Base-by-base conservation (phyloP, 176 grass and related monocot genomes). In the Puya raimondii region DNA sequence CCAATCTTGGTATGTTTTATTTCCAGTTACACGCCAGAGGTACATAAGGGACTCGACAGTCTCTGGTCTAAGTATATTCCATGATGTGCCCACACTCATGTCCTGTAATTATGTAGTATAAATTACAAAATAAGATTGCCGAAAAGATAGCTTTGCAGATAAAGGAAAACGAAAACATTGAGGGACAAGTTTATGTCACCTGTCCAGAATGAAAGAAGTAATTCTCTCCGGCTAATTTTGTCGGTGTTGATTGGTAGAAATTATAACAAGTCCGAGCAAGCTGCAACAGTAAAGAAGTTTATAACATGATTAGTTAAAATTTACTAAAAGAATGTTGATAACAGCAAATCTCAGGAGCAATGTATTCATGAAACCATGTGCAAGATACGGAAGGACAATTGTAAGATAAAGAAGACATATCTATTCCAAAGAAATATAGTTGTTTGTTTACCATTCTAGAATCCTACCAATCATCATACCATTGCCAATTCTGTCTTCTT, bases 1-100 rank as follows among this genome's bases (percentile, higher is more conserved):
- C 95, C 95, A 99, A 65, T 99, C 95, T 83, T 94, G 95, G 78
- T 99, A 99, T 67, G 84, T 99, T 88, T 94, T 94, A 64, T 99
- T 85, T 65, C 95, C 95, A 10, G 95, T 99, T 33, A 99, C 50
- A 57, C 95, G 89, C 85, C 87, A 99, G 16, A 99, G 78, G 59
- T 99, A 99, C 95, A 94, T 76, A 10, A 99, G 89, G 67, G 90
- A 99, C 65, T 99, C 95, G 1, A 99, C 80, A 65, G 95, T 99
- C 82, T 99, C 95, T 3, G 95, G 95, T 86, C 95, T 90, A 66
- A 99, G 58, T 65, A 99, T 99, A 84, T 99, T 99, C 90, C 95
- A 99, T 29, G 95, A 99, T n/a, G 95, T 99, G 65, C 95, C 95
- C 66, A 99, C 90, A 47, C 57, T 79, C 95, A 99, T 88, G 85